Evolutionary conservation across 257 asterid genomes (phyloP).

Genomic region (Knoxia roxburghii): DNA sequence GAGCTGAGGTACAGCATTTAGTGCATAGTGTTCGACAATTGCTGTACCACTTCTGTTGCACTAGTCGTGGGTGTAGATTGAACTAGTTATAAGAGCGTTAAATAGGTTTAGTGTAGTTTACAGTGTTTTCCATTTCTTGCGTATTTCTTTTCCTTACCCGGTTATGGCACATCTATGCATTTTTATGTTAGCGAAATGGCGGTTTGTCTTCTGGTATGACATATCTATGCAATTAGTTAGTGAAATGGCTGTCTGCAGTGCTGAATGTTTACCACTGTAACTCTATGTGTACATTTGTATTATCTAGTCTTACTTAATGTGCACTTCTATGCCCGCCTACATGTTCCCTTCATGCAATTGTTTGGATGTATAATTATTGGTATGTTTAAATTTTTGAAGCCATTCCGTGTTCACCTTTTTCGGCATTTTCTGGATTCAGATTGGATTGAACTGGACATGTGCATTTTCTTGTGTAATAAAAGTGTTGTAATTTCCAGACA

Average conservation of each 20-base stretch:
- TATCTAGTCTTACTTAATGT: not conserved
- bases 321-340: not conserved
- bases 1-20: not conserved
- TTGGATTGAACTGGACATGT: slow-evolving; percentile 10
- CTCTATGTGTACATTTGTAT: not conserved
- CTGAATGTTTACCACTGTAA: not conserved
- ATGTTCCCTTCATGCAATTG: not conserved
- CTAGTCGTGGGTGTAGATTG: slow-evolving; percentile 7
- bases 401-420: too few relatives aligned
- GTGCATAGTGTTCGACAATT: slow-evolving; percentile 7
- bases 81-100: not conserved
- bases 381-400: not conserved
- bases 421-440: slow-evolving; percentile 7
- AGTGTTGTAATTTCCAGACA: not conserved
- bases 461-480: slow-evolving; percentile 5
- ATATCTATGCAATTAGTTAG: too few relatives aligned
- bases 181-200: not conserved
- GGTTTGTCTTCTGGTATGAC: too few relatives aligned
- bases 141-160: not conserved
- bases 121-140: not conserved
- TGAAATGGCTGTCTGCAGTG: too few relatives aligned
- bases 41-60: not conserved
- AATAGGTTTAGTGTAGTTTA: slow-evolving; percentile 1
- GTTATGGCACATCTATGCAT: not conserved
- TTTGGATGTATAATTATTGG: not conserved